Percentiles rank a stretch among this genome's conserved stretches.
Conservation (phyloP, 208 protist genomes). For the Sergeia podlipaevii region DNA sequence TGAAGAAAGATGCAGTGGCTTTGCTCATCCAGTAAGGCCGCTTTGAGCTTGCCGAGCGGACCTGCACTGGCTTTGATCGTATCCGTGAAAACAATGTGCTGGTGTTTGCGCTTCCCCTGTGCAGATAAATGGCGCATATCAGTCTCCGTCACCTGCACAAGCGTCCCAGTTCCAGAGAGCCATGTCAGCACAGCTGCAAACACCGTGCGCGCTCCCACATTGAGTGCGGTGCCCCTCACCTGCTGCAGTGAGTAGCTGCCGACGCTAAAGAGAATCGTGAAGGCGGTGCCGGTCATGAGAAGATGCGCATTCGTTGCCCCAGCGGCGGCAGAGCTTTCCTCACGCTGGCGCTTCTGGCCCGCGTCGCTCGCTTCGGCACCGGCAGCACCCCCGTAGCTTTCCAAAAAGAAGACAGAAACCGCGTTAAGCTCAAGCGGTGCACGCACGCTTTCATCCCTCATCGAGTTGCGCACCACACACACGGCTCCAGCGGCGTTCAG, state of each 20-base stretch:
- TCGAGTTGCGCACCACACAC: constrained; percentile 58
- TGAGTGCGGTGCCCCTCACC: constrained; percentile 52
- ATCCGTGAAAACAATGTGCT: constrained; percentile 17
- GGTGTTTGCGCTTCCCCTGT: constrained; percentile 45
- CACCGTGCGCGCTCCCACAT: constrained; percentile 44
- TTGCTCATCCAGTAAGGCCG: not conserved
- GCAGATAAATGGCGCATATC: constrained; percentile 57
- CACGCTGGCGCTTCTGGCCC: constrained; percentile 20
- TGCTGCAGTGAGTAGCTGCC: constrained; percentile 70
- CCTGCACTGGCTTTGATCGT: constrained; percentile 8
- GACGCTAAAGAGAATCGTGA: constrained; percentile 75
- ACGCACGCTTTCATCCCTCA: constrained; percentile 50
- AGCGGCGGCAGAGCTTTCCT: constrained; percentile 6
- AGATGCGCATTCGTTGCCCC: constrained; percentile 24
- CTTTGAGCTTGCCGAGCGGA: not conserved
- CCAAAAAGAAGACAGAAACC: constrained; percentile 70
- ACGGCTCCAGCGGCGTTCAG: constrained; percentile 38
- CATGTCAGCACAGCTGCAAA: constrained; percentile 43
- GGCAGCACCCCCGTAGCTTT: not conserved
- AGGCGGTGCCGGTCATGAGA: constrained; percentile 60
- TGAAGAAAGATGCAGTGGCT: constrained; percentile 20
- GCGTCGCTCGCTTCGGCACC: not conserved
- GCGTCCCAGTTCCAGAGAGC: constrained; percentile 27
- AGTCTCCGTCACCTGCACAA: constrained; percentile 76
- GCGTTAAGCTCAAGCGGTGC: constrained; percentile 65